Conservation (phyloP, 1,139 yeast species). For the Yarrowia galli region DNA sequence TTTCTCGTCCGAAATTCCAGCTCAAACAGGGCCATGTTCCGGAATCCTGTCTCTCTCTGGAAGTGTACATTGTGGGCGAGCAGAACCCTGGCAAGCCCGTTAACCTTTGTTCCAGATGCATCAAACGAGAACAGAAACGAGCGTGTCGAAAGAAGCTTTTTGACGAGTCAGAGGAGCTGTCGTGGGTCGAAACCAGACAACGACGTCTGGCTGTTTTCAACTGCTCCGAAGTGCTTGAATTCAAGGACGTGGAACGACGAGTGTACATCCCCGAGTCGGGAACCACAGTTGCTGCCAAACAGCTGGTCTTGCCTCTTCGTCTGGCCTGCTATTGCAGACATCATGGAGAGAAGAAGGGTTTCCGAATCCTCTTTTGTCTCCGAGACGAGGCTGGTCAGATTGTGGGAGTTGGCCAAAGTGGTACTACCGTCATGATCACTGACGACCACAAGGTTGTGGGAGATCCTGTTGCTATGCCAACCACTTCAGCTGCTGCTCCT, state of each 20-base stretch:
- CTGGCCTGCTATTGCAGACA: slow-evolving; percentile 96
- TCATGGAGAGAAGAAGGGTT: slow-evolving; percentile 84
- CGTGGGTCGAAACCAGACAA: slow-evolving; percentile 77
- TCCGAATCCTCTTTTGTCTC: slow-evolving; percentile 72
- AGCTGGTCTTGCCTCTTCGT: slow-evolving; percentile 79
- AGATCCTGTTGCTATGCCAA: slow-evolving; percentile 6
- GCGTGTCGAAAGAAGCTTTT: slow-evolving; percentile 83
- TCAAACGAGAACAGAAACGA: slow-evolving; percentile 89
- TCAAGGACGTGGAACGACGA: slow-evolving; percentile 58
- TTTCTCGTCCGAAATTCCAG: slow-evolving; percentile 82
- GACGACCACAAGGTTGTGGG: slow-evolving; percentile 73
- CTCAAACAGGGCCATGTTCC: slow-evolving; percentile 55
- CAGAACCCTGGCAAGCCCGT: slow-evolving; percentile 59
- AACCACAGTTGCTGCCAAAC: slow-evolving; percentile 50
- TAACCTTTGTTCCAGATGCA: slow-evolving; percentile 84
- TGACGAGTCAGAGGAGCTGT: slow-evolving; percentile 66
- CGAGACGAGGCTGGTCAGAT: slow-evolving; percentile 66
- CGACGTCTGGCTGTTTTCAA: slow-evolving; percentile 89
- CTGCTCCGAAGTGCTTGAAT: slow-evolving; percentile 82
- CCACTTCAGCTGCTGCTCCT: neutral
- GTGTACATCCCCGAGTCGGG: slow-evolving; percentile 43
- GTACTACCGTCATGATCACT: slow-evolving; percentile 85
- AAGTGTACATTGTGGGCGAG: slow-evolving; percentile 54
- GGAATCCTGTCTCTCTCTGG: slow-evolving; percentile 47
- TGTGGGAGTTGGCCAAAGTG: slow-evolving; percentile 69